phyloP scores from a whole-genome alignment of 177 flowering plant species.

The Telopea speciosissima region DNA sequence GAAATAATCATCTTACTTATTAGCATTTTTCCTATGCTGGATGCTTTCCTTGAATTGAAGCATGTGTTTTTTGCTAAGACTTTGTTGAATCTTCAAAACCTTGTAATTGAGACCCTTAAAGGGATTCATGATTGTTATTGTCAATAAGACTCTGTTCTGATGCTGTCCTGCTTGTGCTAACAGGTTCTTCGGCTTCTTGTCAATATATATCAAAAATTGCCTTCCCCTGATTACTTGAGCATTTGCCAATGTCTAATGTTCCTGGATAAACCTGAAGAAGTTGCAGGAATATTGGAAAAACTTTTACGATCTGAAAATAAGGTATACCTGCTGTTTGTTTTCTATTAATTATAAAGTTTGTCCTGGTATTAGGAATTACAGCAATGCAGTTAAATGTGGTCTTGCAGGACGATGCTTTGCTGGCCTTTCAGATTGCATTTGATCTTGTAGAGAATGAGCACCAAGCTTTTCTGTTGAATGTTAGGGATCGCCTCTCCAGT shows the following conservation, averaged over 20 bases:
- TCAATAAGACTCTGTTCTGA: neutral
- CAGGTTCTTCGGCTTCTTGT: constrained; percentile 92
- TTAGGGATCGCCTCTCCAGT: constrained; percentile 57
- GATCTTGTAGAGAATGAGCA: constrained; percentile 96
- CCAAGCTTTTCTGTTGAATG: constrained; percentile 90
- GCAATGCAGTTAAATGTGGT: neutral
- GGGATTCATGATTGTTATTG: neutral
- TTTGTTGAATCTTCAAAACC: no score
- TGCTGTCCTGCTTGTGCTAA: constrained; percentile 8
- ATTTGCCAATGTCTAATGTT: constrained; percentile 93
- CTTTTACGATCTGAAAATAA: constrained; percentile 57
- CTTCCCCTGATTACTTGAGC: constrained; percentile 81
- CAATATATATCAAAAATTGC: constrained; percentile 55
- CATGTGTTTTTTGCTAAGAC: no score
- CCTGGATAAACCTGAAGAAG: constrained; percentile 74
- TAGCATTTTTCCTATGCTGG: neutral
- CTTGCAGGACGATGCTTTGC: constrained; percentile 63
- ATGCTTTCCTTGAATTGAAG: neutral
- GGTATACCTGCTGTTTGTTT: constrained; percentile 6
- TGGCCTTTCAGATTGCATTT: constrained; percentile 93
- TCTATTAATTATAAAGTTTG: neutral
- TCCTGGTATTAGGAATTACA: neutral
- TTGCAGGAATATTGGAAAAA: constrained; percentile 67
- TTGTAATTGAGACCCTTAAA: neutral
- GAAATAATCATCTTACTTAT: neutral